These are phyloP conservation scores for Torulaspora gathmanii DNA, from an alignment of 805 yeast species.

Conservation along the genomic window DNA sequence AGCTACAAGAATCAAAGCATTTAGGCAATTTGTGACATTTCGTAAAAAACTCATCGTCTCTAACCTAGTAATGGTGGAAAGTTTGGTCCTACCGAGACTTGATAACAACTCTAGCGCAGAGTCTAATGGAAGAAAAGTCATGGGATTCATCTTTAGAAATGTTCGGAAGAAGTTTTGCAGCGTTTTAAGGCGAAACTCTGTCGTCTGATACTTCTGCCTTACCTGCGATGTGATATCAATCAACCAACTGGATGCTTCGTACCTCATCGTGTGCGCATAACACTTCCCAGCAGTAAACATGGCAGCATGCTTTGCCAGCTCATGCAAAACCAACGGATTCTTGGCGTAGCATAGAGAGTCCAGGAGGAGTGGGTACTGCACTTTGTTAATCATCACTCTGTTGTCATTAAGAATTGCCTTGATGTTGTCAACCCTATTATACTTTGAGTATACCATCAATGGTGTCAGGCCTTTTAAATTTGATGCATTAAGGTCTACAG, in stretches of 20 bases:
- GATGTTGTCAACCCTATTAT: constrained; percentile 60
- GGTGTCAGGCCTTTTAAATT: constrained; percentile 64
- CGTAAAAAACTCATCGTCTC: constrained; percentile 12
- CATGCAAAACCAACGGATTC: constrained; percentile 23
- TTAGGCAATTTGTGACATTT: constrained; percentile 15
- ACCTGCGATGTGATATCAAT: constrained; percentile 10
- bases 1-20: constrained; percentile 11
- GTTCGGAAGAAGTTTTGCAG: constrained; percentile 21
- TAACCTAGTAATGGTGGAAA: constrained; percentile 12
- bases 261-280: constrained; percentile 20
- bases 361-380: constrained; percentile 33
- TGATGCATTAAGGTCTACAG: constrained; percentile 51
- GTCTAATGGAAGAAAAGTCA: constrained; percentile 27
- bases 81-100: constrained; percentile 13
- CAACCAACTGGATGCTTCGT: constrained; percentile 24
- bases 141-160: constrained; percentile 13
- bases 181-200: constrained; percentile 18
- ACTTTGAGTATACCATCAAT: constrained; percentile 63
- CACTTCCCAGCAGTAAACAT: constrained; percentile 12
- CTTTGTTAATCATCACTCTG: constrained; percentile 43
- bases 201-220: constrained; percentile 6
- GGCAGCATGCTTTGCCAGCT: constrained; percentile 16
- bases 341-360: constrained; percentile 47
- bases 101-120: constrained; percentile 13
- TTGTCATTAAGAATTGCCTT: constrained; percentile 45